These are phyloP conservation scores for Avicennia marina DNA, from an alignment of 257 asterid genomes.

Conservation along the genomic window DNA sequence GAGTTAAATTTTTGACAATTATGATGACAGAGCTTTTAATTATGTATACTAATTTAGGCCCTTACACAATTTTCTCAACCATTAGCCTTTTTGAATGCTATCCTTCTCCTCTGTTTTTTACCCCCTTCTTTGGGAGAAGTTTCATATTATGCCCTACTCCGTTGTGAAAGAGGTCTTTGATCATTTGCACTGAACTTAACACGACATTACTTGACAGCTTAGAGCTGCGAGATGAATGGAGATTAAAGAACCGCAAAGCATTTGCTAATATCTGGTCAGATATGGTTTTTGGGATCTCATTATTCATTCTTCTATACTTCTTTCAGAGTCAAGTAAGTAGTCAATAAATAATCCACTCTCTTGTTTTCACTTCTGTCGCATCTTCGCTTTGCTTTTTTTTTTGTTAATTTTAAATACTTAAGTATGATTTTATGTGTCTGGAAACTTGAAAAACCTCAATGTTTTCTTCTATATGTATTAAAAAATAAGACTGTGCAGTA, in stretches of 20 bases:
- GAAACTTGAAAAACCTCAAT: no score
- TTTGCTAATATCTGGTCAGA: conserved; percentile 98
- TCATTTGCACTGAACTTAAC: no score
- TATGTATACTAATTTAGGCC: no score
- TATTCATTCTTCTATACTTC: conserved; percentile 77
- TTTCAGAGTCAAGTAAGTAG: conserved; percentile 71
- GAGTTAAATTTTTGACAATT: no score
- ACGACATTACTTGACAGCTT: conserved; percentile 51
- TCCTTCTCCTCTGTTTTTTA: no score
- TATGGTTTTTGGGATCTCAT: conserved; percentile 74
- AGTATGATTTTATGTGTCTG: no score
- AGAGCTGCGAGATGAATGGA: conserved; percentile 80
- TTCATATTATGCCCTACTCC: not conserved
- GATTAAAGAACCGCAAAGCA: conserved; percentile 84
- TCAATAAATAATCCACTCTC: not conserved
- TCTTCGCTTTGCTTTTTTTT: no score
- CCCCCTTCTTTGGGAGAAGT: not conserved
- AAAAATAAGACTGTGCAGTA: no score
- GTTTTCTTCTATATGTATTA: no score
- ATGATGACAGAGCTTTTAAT: no score
- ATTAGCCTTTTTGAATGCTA: no score
- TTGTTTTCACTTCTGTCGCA: not conserved
- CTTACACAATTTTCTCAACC: not conserved
- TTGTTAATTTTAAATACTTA: no score
- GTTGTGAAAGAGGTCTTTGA: not conserved